Base-by-base conservation (phyloP, 1,284 basidiomycete genomes). In the Microbotryum intermedium region DNA sequence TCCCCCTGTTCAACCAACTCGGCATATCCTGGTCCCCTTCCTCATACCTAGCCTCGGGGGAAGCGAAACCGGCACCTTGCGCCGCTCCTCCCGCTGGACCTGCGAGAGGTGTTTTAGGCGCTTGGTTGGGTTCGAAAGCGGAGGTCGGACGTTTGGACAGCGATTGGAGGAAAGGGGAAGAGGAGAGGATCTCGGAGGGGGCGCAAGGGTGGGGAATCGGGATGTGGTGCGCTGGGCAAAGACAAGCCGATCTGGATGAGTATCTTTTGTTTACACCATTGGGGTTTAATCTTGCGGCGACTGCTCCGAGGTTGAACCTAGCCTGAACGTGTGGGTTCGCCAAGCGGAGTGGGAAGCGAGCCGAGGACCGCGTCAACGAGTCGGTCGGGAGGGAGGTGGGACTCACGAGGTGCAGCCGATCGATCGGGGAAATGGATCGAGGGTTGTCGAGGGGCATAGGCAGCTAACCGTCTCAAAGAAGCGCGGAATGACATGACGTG, bases 401-500 rank as follows among this genome's bases (percentile, higher is more conserved):
- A 20, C 8, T 7, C 46, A 55, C 48, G 21, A 53, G 53, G 59
- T 26, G 39, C 16, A 4, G 56, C 59, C 23, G 54, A 53, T 49
- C 62, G 64, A 56, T 66, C 61, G 13, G 66, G 66, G 56, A 68
- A 68, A 13, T 46, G 53, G 49, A 68, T 63, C 43, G 53, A 23
- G 3, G 64, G 61, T 6, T 45, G 55, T 16, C 66, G 59, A 13
- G 64, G 42, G 26, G 18, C 53, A 56, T 64, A 59, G 43, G 52
- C 29, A 1, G 64, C 64, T 42, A 62, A 49, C n/a, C 59, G 53
- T n/a, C 48, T 46, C 8, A 56, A 7, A 2, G 59, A 46, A 20
- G 52, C 23, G 50, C 58, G 50, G 55, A 66, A 58, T 2, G 60
- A 61, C 59, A 66, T 65, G 29, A n/a, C n/a, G n/a, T n/a, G n/a